Base-by-base conservation (phyloP, 306 rosid species). In the Vachellia collinsii region DNA sequence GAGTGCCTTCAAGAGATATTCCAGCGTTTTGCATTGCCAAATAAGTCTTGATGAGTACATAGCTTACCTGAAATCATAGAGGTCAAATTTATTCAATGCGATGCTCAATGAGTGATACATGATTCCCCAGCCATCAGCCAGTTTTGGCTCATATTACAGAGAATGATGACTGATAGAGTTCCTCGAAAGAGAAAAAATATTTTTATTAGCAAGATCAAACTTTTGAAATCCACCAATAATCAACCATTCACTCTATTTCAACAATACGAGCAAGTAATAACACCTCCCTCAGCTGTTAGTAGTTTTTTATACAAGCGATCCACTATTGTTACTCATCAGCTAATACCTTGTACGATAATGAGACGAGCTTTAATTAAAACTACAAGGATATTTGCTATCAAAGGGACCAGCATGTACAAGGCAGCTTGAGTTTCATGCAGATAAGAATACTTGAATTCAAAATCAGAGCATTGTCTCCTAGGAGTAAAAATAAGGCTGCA, bases 41-140 rank as follows among this genome's bases (percentile, higher is more conserved):
- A 83, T 70, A 87, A 36, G 79, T 70, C 91, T 87, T 92, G 89
- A 94, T 92, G 72, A 89, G 97, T 70, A 42, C 68, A 79, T 94
- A 94, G 72, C 78, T 90, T 76, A 92, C 67, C 98, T 94, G 75
- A 14, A 79, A 88, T 76, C 47, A 63, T 54, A 7, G 70, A 80
- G 17, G 39, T 16, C 65, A 81, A 81, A 81, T 51, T 74, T 81
- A 56, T 54, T 86, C 78, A 70, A 64, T 77, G 54, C 71, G 79
- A 69, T 77, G 72, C 44, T 48, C 83, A 76, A 63, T 3, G 8
- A 68, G 63, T 78, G 68, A 82, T 50, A 69, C 53, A 50, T 43
- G 70, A 12, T 59, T 69, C 51, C 75, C 5, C 67, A 72, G 54
- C 51, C 48, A 69, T 46, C 76, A 9, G 72, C 7, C 54, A 62